Evolutionary conservation across 1,139 yeast species (phyloP).

Genomic region (Yamadazyma blattariae): DNA sequence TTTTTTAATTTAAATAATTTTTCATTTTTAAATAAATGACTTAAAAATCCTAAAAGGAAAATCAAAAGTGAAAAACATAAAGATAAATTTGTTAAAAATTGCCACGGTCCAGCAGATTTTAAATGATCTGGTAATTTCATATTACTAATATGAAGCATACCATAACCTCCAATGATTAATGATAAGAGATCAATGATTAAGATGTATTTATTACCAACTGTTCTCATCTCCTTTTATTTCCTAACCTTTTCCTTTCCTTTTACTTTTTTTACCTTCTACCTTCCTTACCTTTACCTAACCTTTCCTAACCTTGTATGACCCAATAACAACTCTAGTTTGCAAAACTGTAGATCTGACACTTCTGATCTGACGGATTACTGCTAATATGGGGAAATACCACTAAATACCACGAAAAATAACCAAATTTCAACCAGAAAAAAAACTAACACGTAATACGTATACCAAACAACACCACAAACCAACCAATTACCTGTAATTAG

Average conservation of each 20-base stretch:
- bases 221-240: slow-evolving; percentile 18
- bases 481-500: too few species aligned
- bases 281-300: background rate
- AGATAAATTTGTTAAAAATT: slow-evolving; percentile 65
- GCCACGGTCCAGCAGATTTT: slow-evolving; percentile 59
- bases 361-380: too few species aligned
- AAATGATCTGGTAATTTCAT: slow-evolving; percentile 41
- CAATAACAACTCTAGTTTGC: too few species aligned
- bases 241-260: too few species aligned
- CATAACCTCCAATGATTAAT: slow-evolving; percentile 29
- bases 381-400: too few species aligned
- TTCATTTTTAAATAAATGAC: slow-evolving; percentile 30
- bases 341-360: too few species aligned
- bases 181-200: slow-evolving; percentile 25
- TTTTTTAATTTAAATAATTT: slow-evolving; percentile 30
- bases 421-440: too few species aligned
- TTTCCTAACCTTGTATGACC: background rate
- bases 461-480: too few species aligned
- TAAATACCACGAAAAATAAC: too few species aligned
- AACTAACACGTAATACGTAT: too few species aligned
- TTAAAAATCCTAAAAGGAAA: slow-evolving; percentile 36
- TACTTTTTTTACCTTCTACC: background rate
- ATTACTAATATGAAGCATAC: slow-evolving; percentile 17
- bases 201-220: slow-evolving; percentile 30
- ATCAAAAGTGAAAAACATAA: slow-evolving; percentile 46